phyloP scores from a whole-genome alignment of 345 rosid species.

The Salix viminalis region DNA sequence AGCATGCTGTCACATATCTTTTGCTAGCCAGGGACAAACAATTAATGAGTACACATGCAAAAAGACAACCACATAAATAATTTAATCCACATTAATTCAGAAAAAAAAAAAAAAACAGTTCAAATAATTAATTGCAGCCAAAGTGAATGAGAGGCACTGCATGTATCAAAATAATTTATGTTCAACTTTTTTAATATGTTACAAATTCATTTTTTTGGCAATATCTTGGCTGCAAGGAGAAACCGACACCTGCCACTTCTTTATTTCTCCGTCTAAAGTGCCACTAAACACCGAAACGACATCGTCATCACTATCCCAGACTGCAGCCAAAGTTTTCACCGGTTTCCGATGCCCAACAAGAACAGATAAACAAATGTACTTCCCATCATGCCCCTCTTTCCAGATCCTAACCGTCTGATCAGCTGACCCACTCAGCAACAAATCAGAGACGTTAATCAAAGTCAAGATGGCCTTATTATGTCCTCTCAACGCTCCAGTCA shows the following conservation, averaged over 20 bases:
- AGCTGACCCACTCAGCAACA: conserved; percentile 81
- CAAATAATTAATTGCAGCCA: background rate
- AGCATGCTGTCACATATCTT: too few species aligned
- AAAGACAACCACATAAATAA: too few species aligned
- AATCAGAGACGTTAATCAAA: conserved; percentile 48
- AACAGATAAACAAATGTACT: conserved; percentile 59
- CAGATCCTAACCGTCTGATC: conserved; percentile 86
- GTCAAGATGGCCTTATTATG: conserved; percentile 68
- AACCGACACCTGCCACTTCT: conserved; percentile 54
- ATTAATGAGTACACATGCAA: too few species aligned
- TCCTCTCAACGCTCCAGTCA: conserved; percentile 82
- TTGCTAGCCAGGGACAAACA: too few species aligned
- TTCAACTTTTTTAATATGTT: background rate
- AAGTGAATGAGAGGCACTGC: too few species aligned
- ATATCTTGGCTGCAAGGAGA: conserved; percentile 25
- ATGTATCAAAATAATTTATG: background rate
- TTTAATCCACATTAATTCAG: too few species aligned
- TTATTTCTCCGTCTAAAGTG: conserved; percentile 73
- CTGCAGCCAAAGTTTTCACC: conserved; percentile 72
- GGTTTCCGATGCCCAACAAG: conserved; percentile 67
- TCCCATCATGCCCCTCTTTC: conserved; percentile 53
- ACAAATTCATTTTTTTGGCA: background rate
- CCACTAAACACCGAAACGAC: conserved; percentile 61
- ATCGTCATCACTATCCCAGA: conserved; percentile 36
- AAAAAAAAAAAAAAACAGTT: background rate